phyloP scores from a whole-genome alignment of 1,139 yeast genomes.

The Sugiyamaella sp. region DNA sequence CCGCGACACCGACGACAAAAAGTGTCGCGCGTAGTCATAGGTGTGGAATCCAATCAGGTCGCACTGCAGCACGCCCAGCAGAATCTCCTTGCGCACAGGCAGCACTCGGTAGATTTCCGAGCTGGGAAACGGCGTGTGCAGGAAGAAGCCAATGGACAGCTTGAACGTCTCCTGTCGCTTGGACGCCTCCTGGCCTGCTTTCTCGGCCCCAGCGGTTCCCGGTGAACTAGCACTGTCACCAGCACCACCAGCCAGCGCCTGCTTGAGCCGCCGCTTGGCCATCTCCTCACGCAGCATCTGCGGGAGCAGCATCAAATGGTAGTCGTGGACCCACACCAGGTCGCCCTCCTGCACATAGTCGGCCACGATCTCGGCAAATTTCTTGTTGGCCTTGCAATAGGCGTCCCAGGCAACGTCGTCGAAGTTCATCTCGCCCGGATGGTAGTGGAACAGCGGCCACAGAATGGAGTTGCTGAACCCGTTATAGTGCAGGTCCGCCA shows the following conservation, averaged over 20 bases:
- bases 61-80: constrained; percentile 89
- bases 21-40: constrained; percentile 99
- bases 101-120: constrained; percentile 92
- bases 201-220: too few relatives aligned
- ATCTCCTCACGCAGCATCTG: constrained; percentile 77
- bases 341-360: constrained; percentile 78
- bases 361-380: constrained; percentile 78
- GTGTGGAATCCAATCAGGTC: constrained; percentile 98
- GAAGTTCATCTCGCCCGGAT: constrained; percentile 98
- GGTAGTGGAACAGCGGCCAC: constrained; percentile 99
- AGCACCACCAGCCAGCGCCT: too few relatives aligned
- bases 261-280: constrained; percentile 57
- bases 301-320: constrained; percentile 93
- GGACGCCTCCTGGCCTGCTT: too few relatives aligned
- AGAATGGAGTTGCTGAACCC: constrained; percentile 90
- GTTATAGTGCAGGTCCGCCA: constrained; percentile 95
- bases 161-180: constrained; percentile 9
- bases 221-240: too few relatives aligned
- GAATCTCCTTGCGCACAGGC: constrained; percentile 92
- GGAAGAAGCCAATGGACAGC: constrained; percentile 72
- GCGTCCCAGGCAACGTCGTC: constrained; percentile 99
- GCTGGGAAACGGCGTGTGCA: constrained; percentile 98
- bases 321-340: constrained; percentile 96
- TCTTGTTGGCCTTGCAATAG: constrained; percentile 87
- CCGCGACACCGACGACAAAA: constrained; percentile 86